These are phyloP conservation scores for Backusella macrospora DNA, from an alignment of 192 early-diverging fungal species.

Conservation along the genomic window DNA sequence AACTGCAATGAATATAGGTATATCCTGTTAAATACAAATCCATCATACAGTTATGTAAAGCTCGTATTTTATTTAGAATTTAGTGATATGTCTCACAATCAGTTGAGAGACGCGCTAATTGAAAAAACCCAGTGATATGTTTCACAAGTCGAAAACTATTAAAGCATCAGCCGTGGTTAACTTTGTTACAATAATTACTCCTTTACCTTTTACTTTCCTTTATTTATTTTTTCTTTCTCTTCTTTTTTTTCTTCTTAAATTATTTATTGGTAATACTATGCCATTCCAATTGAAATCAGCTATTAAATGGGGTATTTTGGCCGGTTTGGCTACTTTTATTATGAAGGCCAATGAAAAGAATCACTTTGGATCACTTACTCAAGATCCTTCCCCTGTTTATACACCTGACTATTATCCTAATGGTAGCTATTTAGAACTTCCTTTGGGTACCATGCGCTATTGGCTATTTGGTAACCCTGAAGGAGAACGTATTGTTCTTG, in stretches of 20 bases:
- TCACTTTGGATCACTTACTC: conserved; percentile 38
- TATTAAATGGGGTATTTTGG: neutral
- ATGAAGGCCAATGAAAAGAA: neutral
- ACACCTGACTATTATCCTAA: conserved; percentile 38
- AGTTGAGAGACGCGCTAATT: neutral
- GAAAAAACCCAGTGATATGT: neutral
- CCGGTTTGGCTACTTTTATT: neutral
- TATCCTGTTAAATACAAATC: neutral
- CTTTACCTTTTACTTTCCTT: neutral
- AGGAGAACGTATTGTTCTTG: conserved; percentile 42
- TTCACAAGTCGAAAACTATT: neutral
- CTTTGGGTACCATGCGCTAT: conserved; percentile 49
- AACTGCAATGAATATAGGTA: no score
- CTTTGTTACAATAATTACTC: neutral
- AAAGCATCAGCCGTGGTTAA: conserved; percentile 1
- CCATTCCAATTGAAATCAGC: neutral
- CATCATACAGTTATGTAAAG: neutral
- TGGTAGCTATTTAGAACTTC: conserved; percentile 33
- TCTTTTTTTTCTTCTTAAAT: neutral
- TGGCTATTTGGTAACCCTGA: conserved; percentile 43
- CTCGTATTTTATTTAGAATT: neutral
- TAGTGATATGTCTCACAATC: neutral
- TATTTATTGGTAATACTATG: neutral
- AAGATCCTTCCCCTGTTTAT: conserved; percentile 35
- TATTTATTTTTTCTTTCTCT: neutral